Percentiles rank a stretch among this genome's conserved stretches.
These are phyloP conservation scores for Arachis stenosperma DNA, from an alignment of 306 rosid genomes.

Conservation along the genomic window DNA sequence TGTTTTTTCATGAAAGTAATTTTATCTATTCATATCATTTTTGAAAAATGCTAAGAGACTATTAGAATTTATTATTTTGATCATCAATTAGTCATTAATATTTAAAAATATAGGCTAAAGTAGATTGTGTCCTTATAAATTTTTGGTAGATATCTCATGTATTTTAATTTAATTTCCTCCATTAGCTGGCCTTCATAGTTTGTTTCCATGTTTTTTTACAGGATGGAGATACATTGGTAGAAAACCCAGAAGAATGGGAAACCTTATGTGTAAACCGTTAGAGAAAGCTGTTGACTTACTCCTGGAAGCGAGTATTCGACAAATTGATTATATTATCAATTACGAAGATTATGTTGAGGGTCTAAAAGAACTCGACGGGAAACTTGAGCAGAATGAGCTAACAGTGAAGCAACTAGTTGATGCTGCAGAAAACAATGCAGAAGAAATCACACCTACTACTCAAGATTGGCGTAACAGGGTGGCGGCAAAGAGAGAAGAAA, in stretches of 20 bases:
- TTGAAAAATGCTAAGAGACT: too few relatives aligned
- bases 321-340: not conserved
- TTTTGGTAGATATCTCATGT: too few relatives aligned
- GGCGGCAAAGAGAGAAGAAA: not conserved
- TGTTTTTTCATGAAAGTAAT: too few relatives aligned
- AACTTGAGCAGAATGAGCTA: not conserved
- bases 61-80: too few relatives aligned
- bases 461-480: not conserved
- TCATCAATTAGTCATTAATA: too few relatives aligned
- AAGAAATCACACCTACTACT: too few relatives aligned
- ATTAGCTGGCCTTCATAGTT: not conserved
- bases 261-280: not conserved
- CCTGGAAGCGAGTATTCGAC: not conserved
- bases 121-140: too few relatives aligned
- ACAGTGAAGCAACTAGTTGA: not conserved
- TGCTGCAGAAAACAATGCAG: not conserved
- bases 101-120: too few relatives aligned
- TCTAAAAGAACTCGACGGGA: not conserved
- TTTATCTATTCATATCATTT: too few relatives aligned
- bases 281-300: not conserved
- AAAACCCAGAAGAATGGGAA: not conserved
- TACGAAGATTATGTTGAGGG: not conserved
- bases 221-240: not conserved
- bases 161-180: too few relatives aligned
- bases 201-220: not conserved